Base-by-base conservation (phyloP, 2,329 filamentous ascomycete genomes). In the Macrophomina phaseolina region DNA sequence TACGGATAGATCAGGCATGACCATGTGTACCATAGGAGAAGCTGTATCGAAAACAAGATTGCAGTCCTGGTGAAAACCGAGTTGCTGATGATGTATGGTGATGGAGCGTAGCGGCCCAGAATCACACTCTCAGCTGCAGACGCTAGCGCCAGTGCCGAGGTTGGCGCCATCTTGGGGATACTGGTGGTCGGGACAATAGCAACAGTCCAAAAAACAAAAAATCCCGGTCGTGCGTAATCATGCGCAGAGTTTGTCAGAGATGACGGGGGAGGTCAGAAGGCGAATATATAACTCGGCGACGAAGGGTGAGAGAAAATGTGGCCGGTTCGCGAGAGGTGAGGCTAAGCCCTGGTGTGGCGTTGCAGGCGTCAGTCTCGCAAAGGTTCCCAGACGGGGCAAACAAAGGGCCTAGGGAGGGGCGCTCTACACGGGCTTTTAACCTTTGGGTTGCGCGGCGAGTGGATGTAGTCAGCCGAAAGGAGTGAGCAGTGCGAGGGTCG, bases 1-100 rank as follows among this genome's bases (percentile, higher is more conserved):
- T 81, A 77, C 3, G 88, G 89, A 71, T 87, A 90, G 51, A 90
- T 71, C 9, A 88, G 60, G 0, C 85, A 72, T 5, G 65, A 73
- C 76, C 80, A 87, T 32, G 77, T 70, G 3, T 71, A 71, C 69
- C 77, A 80, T 1, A 73, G 64, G 3, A 78, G 48, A 30, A 80
- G 71, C 55, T 79, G 73, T 1, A 80, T 28, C 8, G 77, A 40
- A 68, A 81, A 84, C 2, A 85, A 67, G n/a, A 78, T 71, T 0
- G 77, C 6, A 3, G 79, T 76, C 6, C 81, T 83, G 60, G 77
- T 77, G 4, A 81, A 49, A 45, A 78, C 79, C 7, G 75, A 75
- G 5, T 63, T 56, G 30, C 74, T 75, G 9, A 80, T 18, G 5
- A 72, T 67, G 45, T 76, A 72, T 4, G 71, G 66, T n/a, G 78